Evolutionary conservation across 148 eudicot species (phyloP).

Genomic region (Chenopodium berlandieri): DNA sequence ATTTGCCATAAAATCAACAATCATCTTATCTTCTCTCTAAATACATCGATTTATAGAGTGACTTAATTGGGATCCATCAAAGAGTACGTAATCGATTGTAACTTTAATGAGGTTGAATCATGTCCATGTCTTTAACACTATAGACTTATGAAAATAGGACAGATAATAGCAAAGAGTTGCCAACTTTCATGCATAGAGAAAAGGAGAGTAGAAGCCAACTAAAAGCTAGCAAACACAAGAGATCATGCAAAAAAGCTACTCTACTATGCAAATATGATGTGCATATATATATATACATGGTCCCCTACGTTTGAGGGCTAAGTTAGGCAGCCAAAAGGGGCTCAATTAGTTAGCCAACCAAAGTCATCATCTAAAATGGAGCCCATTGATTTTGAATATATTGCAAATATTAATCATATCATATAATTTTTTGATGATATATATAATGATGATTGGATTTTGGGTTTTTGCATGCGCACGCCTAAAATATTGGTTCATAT

Average conservation of each 20-base stretch:
- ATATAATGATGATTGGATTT: constrained; percentile 11
- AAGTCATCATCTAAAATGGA: constrained; percentile 23
- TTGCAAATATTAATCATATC: background rate
- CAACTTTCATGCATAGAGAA: background rate
- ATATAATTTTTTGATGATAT: constrained; percentile 6
- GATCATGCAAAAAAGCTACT: background rate
- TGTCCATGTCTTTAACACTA: background rate
- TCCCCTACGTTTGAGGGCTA: constrained; percentile 23
- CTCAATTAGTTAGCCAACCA: constrained; percentile 14
- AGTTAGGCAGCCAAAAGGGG: constrained; percentile 13
- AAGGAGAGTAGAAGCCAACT: background rate
- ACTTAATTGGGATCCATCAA: background rate
- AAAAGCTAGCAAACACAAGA: background rate
- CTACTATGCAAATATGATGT: background rate
- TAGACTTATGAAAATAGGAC: constrained; percentile 1
- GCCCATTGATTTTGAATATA: constrained; percentile 16
- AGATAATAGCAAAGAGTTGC: background rate
- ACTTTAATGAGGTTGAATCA: background rate
- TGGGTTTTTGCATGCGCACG: constrained; percentile 31
- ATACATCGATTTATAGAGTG: too few species aligned
- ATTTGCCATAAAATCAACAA: too few species aligned
- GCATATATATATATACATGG: constrained; percentile 13
- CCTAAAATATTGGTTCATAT: constrained; percentile 5
- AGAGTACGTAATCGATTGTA: background rate
- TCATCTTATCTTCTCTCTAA: too few species aligned